Conservation (phyloP, 1,139 yeast species). For the Blastobotrys elegans region DNA sequence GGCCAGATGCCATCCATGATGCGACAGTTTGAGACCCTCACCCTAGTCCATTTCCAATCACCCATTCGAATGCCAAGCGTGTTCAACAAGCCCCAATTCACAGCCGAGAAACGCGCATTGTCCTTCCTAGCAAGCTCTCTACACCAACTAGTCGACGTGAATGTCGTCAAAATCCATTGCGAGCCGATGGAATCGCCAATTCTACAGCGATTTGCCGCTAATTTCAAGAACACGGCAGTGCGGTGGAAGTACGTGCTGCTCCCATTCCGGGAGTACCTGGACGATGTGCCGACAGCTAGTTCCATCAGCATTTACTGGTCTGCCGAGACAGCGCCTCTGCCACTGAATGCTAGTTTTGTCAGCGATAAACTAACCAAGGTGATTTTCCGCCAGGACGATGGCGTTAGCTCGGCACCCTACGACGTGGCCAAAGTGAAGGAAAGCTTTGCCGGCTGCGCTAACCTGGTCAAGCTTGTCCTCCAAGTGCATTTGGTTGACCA, state of each 20-base stretch:
- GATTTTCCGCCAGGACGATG: constrained; percentile 10
- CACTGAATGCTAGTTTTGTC: constrained; percentile 8
- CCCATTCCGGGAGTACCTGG: constrained; percentile 8
- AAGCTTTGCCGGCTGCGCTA: constrained; percentile 10
- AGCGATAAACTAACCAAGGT: constrained; percentile 5
- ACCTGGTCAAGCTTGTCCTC: constrained; percentile 7
- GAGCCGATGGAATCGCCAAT: constrained; percentile 11
- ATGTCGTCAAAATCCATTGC: constrained; percentile 5
- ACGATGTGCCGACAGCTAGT: constrained; percentile 8
- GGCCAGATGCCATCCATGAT: background rate
- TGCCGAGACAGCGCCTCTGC: constrained; percentile 8
- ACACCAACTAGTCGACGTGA: background rate
- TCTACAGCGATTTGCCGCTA: background rate
- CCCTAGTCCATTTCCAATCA: constrained; percentile 3
- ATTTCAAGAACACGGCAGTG: background rate
- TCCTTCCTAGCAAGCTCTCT: constrained; percentile 1
- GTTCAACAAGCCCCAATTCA: background rate
- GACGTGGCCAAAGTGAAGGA: constrained; percentile 9
- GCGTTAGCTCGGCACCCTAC: constrained; percentile 7
- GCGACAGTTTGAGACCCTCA: constrained; percentile 1
- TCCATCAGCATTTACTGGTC: constrained; percentile 10
- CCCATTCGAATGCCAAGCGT: background rate
- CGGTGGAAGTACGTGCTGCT: constrained; percentile 3
- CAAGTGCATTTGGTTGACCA: constrained; percentile 10
- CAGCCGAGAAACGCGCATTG: constrained; percentile 3